A percentile compares a stretch with the other conserved stretches of the same genome.
phyloP scores from a whole-genome alignment of 2,329 filamentous ascomycete species.

The Sporothrix protearum region DNA sequence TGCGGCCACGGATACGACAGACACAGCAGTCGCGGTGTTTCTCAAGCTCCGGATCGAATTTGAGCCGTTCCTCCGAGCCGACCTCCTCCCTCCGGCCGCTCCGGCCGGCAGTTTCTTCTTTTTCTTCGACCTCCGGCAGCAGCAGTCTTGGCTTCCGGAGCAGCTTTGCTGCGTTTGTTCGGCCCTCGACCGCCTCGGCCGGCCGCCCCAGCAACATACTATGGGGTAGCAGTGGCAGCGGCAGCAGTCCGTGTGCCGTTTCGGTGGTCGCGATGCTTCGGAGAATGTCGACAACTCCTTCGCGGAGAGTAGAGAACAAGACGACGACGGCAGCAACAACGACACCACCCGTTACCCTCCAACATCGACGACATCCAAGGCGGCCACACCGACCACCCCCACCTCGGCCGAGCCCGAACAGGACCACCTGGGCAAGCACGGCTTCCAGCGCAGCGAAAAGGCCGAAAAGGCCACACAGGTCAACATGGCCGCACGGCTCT shows the following conservation, averaged over 20 bases:
- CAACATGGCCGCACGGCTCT: slow-evolving; percentile 81
- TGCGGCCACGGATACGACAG: slow-evolving; percentile 17
- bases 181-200: not conserved
- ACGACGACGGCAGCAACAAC: slow-evolving; percentile 38
- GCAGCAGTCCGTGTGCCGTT: slow-evolving; percentile 11
- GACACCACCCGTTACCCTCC: too few relatives aligned
- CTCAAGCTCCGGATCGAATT: not conserved
- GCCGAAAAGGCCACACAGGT: slow-evolving; percentile 83
- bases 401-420: not conserved
- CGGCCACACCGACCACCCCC: not conserved
- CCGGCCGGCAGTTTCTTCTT: not conserved
- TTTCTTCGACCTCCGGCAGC: not conserved
- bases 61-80: slow-evolving; percentile 1
- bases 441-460: slow-evolving; percentile 61
- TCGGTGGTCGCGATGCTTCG: slow-evolving; percentile 18
- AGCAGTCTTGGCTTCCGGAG: not conserved
- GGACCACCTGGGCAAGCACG: slow-evolving; percentile 32
- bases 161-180: not conserved
- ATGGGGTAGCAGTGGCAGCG: slow-evolving; percentile 7
- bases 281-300: slow-evolving; percentile 20
- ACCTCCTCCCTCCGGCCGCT: not conserved
- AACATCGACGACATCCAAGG: not conserved
- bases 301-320: not conserved
- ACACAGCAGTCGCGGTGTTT: slow-evolving; percentile 2
- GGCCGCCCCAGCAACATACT: slow-evolving; percentile 17